Evolutionary conservation across 1,284 basidiomycete species (phyloP).

Genomic region (Rhodotorula sp.): DNA sequence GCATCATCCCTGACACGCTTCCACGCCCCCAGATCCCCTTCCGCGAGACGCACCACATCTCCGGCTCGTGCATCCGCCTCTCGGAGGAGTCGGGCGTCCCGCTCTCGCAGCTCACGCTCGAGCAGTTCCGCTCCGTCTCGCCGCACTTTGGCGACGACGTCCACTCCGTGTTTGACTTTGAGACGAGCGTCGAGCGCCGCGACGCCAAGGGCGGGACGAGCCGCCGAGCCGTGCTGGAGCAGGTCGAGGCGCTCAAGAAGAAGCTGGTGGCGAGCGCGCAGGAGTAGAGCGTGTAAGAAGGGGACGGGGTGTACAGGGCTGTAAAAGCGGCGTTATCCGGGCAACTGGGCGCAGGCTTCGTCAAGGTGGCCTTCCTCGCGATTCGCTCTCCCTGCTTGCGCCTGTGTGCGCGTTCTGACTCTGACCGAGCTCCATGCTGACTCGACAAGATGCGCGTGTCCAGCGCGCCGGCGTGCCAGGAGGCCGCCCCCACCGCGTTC

Average conservation of each 20-base stretch:
- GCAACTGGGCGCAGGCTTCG: no score
- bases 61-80: conserved; percentile 90
- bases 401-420: no score
- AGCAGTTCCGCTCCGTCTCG: conserved; percentile 75
- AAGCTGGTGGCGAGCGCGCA: conserved; percentile 22
- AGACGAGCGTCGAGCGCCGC: conserved; percentile 90
- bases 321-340: not conserved
- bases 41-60: conserved; percentile 97
- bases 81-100: conserved; percentile 81
- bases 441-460: no score
- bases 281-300: not conserved
- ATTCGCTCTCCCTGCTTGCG: no score
- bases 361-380: not conserved
- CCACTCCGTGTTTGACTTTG: conserved; percentile 81
- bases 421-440: no score
- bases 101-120: conserved; percentile 74
- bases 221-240: conserved; percentile 77
- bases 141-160: conserved; percentile 77
- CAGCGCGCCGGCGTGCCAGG: no score
- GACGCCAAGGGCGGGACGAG: conserved; percentile 91
- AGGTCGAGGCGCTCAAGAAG: conserved; percentile 58
- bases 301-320: not conserved
- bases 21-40: conserved; percentile 66
- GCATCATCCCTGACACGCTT: not conserved
- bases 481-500: no score